Evolutionary conservation across 306 rosid genomes (phyloP), one percentile per base, ranked within the genome.

Genomic region (Citrullus amarus): DNA sequence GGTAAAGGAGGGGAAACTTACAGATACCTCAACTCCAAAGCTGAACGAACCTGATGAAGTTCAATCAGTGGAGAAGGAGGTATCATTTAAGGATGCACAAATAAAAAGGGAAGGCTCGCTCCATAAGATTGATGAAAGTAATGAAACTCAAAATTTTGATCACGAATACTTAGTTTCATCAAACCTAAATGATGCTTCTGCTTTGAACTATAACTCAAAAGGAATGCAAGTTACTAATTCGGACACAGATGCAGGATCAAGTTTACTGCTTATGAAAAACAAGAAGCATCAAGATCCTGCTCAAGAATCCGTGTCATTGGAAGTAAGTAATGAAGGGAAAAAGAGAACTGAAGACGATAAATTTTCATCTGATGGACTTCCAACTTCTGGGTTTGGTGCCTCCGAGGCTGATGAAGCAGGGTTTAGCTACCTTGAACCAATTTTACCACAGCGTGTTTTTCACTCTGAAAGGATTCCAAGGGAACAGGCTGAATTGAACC

Each of bases 401-500:
- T 79, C 85, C 15, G 82, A 83, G 80, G 74, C 81, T 59, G 81
- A 79, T 77, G 79, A 83, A 57, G 61, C 69, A 54, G 86, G 84
- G 73, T 85, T 85, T 75, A 85, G 81, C 84, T 78, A 68, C 46
- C 82, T 75, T 54, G 88, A 89, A 63, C 88, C 86, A 28, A 80
- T 90, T 65, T 70, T 83, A 51, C 80, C 83, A 56, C 88, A 78
- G 73, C 87, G 88, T 54, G 82, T 86, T 48, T 90, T 82, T 80
- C 83, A 73, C 76, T 89, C 93, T 5, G 92, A 89, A 82, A 79
- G 85, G 54, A 75, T 83, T 85, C 90, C 89, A n/a, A 86, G 89
- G 84, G 92, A 87, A 86, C 92, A 82, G 63, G 84, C 87, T 63
- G 92, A 85, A 67, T 78, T 84, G 82, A 87, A 87, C 75, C 90